Conservation (phyloP, 768 basidiomycete genomes). For the Coprinopsis sp. region DNA sequence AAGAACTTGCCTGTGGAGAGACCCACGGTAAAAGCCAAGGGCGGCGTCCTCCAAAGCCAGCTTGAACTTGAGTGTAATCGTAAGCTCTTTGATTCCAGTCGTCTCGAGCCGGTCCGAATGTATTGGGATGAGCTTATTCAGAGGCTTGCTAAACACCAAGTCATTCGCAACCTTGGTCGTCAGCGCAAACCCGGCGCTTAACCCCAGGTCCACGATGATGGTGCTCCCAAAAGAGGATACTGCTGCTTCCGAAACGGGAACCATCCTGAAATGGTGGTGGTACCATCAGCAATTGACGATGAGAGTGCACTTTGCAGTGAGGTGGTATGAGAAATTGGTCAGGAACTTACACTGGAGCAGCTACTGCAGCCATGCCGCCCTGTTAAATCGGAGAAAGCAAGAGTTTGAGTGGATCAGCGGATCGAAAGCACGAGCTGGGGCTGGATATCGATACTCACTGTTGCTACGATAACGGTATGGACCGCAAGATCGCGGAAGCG, state of each 20-base stretch:
- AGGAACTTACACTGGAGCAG: slow-evolving; percentile 32
- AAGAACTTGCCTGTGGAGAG: slow-evolving; percentile 45
- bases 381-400: slow-evolving; percentile 13
- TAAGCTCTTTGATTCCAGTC: slow-evolving; percentile 49
- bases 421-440: slow-evolving; percentile 1
- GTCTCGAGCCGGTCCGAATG: slow-evolving; percentile 53
- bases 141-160: slow-evolving; percentile 42
- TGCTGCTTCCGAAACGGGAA: slow-evolving; percentile 49
- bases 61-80: slow-evolving; percentile 59
- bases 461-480: slow-evolving; percentile 56
- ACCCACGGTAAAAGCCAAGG: slow-evolving; percentile 58
- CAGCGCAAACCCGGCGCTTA: slow-evolving; percentile 51
- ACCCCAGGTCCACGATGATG: slow-evolving; percentile 53
- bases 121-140: slow-evolving; percentile 46
- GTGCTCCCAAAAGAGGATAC: slow-evolving; percentile 49
- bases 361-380: slow-evolving; percentile 40
- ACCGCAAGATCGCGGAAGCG: slow-evolving; percentile 59
- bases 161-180: slow-evolving; percentile 48
- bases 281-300: background rate
- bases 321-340: slow-evolving; percentile 1
- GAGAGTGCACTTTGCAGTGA: background rate
- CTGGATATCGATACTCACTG: slow-evolving; percentile 35
- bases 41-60: slow-evolving; percentile 55
- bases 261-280: slow-evolving; percentile 34
- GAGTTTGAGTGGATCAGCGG: slow-evolving; percentile 3